These are phyloP conservation scores for Pichia sp. DNA, from an alignment of 1,139 yeast species.

Conservation along the genomic window DNA sequence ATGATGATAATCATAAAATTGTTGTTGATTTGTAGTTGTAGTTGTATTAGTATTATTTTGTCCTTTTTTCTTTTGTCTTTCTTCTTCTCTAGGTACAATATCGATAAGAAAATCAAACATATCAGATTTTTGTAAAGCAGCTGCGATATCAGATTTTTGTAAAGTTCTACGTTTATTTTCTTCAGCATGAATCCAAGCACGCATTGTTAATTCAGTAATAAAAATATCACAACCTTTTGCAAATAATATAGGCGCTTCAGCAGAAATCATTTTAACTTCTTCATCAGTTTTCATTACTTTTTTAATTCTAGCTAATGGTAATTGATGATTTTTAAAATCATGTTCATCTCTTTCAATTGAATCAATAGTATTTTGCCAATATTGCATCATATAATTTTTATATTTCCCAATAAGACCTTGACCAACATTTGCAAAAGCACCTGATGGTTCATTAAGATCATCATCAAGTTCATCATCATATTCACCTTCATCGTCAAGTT, in stretches of 20 bases:
- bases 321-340: slow-evolving; percentile 88
- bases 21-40: slow-evolving; percentile 1
- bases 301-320: slow-evolving; percentile 91
- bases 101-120: slow-evolving; percentile 96
- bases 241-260: slow-evolving; percentile 94
- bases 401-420: slow-evolving; percentile 84
- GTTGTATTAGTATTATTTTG: slow-evolving; percentile 6
- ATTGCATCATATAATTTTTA: slow-evolving; percentile 84
- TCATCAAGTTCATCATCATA: slow-evolving; percentile 8
- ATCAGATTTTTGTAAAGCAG: slow-evolving; percentile 89
- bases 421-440: slow-evolving; percentile 87
- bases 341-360: slow-evolving; percentile 84
- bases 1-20: slow-evolving; percentile 9
- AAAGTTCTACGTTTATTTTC: slow-evolving; percentile 89
- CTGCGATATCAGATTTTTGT: slow-evolving; percentile 91
- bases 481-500: slow-evolving; percentile 5
- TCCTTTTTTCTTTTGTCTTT: slow-evolving; percentile 39
- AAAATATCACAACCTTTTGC: slow-evolving; percentile 98
- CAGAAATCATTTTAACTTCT: slow-evolving; percentile 94
- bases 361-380: slow-evolving; percentile 95
- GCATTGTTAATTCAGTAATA: slow-evolving; percentile 92
- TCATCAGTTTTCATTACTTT: slow-evolving; percentile 98
- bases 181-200: slow-evolving; percentile 99
- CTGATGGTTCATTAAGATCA: slow-evolving; percentile 65
- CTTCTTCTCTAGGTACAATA: slow-evolving; percentile 84